Conservation (phyloP, 1,139 yeast species). For the Spathaspora sp. region DNA sequence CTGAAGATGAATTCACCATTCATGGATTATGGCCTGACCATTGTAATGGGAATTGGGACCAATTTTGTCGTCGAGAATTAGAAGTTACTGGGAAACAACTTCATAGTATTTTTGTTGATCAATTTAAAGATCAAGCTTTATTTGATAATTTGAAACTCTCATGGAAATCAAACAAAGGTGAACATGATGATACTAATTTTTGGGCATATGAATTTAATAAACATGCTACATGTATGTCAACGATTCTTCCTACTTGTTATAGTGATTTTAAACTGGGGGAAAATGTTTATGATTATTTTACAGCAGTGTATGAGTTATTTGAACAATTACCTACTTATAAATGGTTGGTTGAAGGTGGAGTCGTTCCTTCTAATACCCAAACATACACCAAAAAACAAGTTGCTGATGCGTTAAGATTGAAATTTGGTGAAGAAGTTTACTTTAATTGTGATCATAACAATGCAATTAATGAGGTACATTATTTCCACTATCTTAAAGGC, state of each 20-base stretch:
- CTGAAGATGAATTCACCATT: conserved; percentile 76
- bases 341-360: conserved; percentile 66
- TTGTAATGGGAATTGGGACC: conserved; percentile 45
- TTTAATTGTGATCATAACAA: conserved; percentile 62
- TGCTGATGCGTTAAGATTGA: conserved; percentile 56
- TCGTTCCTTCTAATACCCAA: conserved; percentile 58
- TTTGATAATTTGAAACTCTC: conserved; percentile 54
- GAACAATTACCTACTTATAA: conserved; percentile 67
- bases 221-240: conserved; percentile 90
- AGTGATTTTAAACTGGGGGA: conserved; percentile 28
- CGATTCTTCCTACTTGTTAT: conserved; percentile 75
- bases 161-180: conserved; percentile 81
- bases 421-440: conserved; percentile 62
- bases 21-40: conserved; percentile 52
- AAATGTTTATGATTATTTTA: conserved; percentile 79
- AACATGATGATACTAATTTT: conserved; percentile 55
- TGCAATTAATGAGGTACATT: conserved; percentile 87
- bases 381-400: conserved; percentile 70
- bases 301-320: conserved; percentile 62
- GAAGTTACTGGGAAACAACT: conserved; percentile 45
- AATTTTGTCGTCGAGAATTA: conserved; percentile 68
- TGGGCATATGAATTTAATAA: conserved; percentile 96
- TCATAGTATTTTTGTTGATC: conserved; percentile 47
- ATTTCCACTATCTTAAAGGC: conserved; percentile 78
- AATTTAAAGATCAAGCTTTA: conserved; percentile 51